Conservation (phyloP, 495 filamentous ascomycete species). For the Penicillium taxi region DNA sequence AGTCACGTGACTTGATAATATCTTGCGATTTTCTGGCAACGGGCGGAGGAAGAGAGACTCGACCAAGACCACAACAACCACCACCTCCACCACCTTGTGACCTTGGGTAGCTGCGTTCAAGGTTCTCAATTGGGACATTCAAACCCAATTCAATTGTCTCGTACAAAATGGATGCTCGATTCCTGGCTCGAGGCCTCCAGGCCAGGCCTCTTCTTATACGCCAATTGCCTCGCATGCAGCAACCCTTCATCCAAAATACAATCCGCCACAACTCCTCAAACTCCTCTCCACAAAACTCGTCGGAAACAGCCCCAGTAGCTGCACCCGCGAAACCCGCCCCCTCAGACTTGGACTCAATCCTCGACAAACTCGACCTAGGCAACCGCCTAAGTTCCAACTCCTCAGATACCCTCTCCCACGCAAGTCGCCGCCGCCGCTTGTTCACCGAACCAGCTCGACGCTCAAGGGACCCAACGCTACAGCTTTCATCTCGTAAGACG, state of each 20-base stretch:
- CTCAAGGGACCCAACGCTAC: slow-evolving; percentile 6
- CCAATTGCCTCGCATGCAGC: slow-evolving; percentile 12
- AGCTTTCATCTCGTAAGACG: slow-evolving; percentile 14
- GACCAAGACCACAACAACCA: no score
- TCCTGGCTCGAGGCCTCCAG: slow-evolving; percentile 30
- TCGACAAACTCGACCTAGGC: slow-evolving; percentile 32
- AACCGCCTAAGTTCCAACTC: slow-evolving; percentile 9
- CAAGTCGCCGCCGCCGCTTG: neutral
- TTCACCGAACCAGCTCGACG: no score
- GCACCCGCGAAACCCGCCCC: slow-evolving; percentile 2
- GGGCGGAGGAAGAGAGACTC: no score
- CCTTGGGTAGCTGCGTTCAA: neutral
- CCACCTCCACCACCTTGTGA: slow-evolving; percentile 6
- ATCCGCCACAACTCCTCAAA: slow-evolving; percentile 23
- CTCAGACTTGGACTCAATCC: slow-evolving; percentile 33
- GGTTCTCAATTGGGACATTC: slow-evolving; percentile 1
- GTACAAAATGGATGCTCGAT: slow-evolving; percentile 30
- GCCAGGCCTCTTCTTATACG: slow-evolving; percentile 24
- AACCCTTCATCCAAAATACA: slow-evolving; percentile 12
- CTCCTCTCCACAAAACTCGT: slow-evolving; percentile 7
- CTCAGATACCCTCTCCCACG: neutral
- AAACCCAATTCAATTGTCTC: neutral
- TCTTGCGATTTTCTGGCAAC: neutral
- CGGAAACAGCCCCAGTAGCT: neutral
- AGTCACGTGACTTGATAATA: neutral